These are phyloP conservation scores for Boletellus ananas DNA, from an alignment of 768 basidiomycete genomes.

Conservation along the genomic window DNA sequence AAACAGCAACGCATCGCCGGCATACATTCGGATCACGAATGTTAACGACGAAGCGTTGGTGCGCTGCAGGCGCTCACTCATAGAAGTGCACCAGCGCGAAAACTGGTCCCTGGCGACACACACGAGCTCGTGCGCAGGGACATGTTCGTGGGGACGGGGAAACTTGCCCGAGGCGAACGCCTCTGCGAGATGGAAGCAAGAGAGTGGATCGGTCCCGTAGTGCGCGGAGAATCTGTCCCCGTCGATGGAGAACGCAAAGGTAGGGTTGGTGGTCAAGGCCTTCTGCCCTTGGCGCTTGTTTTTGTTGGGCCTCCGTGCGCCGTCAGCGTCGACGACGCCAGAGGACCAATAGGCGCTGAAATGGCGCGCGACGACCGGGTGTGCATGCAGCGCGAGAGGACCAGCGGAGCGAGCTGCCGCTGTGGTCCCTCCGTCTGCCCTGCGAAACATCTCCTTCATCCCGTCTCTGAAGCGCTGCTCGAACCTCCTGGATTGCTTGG, in stretches of 20 bases:
- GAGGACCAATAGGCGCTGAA: conserved; percentile 24
- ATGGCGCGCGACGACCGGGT: conserved; percentile 3
- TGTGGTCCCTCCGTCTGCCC: not conserved
- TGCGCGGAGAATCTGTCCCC: conserved; percentile 26
- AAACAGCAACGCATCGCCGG: conserved; percentile 27
- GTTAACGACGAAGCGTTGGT: conserved; percentile 10
- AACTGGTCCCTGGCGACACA: conserved; percentile 23
- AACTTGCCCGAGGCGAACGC: conserved; percentile 12
- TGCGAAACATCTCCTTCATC: conserved; percentile 4
- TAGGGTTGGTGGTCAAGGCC: conserved; percentile 22
- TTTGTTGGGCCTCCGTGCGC: not conserved
- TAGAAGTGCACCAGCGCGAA: conserved; percentile 21
- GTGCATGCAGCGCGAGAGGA: conserved; percentile 10
- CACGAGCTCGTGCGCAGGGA: conserved; percentile 8
- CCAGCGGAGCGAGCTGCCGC: conserved; percentile 27
- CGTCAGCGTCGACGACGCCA: conserved; percentile 13
- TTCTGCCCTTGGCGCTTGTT: not conserved
- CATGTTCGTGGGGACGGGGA: not conserved
- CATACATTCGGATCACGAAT: conserved; percentile 28
- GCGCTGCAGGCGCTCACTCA: conserved; percentile 12
- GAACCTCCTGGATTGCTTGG: conserved; percentile 8
- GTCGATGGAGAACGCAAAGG: conserved; percentile 26
- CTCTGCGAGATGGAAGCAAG: conserved; percentile 31
- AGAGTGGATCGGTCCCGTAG: conserved; percentile 28
- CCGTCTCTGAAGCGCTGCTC: conserved; percentile 7